Conservation (phyloP, 768 basidiomycete genomes). For the Cubamyces lactineus region DNA sequence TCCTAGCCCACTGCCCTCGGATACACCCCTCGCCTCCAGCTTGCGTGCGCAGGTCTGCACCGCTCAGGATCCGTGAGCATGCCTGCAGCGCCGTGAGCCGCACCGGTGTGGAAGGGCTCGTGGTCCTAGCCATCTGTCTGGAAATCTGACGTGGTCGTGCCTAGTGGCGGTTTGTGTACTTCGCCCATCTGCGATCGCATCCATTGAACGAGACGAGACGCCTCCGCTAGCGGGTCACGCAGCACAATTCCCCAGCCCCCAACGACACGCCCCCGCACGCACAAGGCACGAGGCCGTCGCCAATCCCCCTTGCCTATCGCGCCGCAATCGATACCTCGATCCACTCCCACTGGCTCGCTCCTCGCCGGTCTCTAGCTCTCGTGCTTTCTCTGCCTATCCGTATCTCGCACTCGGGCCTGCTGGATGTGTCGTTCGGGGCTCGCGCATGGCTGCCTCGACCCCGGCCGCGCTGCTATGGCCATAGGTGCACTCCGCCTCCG, state of each 20-base stretch:
- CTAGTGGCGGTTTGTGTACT: constrained; percentile 11
- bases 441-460: neutral
- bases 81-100: neutral
- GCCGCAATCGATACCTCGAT: constrained; percentile 16
- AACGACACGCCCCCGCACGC: constrained; percentile 17
- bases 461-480: neutral
- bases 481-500: neutral
- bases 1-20: neutral
- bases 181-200: constrained; percentile 17
- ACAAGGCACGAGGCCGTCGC: constrained; percentile 24
- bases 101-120: neutral
- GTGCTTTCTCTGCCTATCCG: neutral
- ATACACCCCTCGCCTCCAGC: neutral
- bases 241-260: neutral
- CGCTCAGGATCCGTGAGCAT: too few species aligned
- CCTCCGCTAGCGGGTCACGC: constrained; percentile 15
- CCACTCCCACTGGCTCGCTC: neutral
- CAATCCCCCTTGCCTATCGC: constrained; percentile 16
- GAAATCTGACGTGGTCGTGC: constrained; percentile 10
- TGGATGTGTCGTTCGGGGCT: neutral
- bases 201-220: constrained; percentile 17
- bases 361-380: neutral
- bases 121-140: neutral
- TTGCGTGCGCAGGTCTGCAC: neutral
- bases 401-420: neutral